A percentile compares a stretch with the other conserved stretches of the same genome.
Evolutionary conservation across 176 grass and related monocot genomes (phyloP).

Genomic region (Triticum aestivum): DNA sequence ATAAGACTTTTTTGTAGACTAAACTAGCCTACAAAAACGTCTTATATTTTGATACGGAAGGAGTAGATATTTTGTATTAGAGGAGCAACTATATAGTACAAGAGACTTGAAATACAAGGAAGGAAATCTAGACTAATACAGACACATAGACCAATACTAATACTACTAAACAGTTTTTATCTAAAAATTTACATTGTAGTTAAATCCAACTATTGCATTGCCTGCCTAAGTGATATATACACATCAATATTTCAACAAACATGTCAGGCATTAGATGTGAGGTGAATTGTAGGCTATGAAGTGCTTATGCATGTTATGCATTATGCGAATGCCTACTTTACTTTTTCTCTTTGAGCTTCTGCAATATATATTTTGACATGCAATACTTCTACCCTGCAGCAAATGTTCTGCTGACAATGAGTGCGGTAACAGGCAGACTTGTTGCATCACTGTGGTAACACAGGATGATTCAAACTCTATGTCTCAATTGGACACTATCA

Average conservation of each 20-base stretch:
- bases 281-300: not conserved
- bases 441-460: constrained; percentile 62
- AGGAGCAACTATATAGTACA: too few relatives aligned
- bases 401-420: constrained; percentile 31
- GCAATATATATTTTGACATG: not conserved
- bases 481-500: constrained; percentile 60
- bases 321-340: constrained; percentile 1
- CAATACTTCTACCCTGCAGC: constrained; percentile 38
- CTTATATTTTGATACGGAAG: too few relatives aligned
- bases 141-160: too few relatives aligned
- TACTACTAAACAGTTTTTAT: too few relatives aligned
- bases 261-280: constrained; percentile 16
- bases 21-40: too few relatives aligned
- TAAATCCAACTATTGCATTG: too few relatives aligned
- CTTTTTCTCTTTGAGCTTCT: not conserved
- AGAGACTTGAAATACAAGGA: too few relatives aligned
- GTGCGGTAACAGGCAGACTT: constrained; percentile 30
- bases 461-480: constrained; percentile 35
- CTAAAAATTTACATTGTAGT: too few relatives aligned
- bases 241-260: not conserved
- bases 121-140: too few relatives aligned
- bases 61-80: too few relatives aligned
- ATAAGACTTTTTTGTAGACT: too few relatives aligned
- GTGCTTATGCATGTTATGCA: not conserved
- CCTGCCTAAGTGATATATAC: too few relatives aligned